phyloP scores from a whole-genome alignment of 805 yeast genomes.

The Scheffersomyces stipitis region DNA sequence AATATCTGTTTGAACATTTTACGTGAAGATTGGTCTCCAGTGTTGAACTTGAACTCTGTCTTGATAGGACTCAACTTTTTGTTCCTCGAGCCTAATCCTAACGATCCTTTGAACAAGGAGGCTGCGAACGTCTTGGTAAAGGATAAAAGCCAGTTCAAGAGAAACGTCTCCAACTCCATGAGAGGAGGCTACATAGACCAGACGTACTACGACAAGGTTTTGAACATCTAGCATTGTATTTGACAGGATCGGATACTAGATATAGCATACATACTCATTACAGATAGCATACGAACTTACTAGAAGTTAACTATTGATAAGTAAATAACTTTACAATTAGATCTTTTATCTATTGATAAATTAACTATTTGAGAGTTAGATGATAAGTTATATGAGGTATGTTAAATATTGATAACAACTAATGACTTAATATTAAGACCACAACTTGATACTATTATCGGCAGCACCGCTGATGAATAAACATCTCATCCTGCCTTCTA shows the following conservation, averaged over 20 bases:
- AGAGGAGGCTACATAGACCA: conserved; percentile 64
- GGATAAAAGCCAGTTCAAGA: conserved; percentile 44
- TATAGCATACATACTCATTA: too few species aligned
- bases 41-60: conserved; percentile 74
- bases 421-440: too few species aligned
- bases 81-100: conserved; percentile 86
- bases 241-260: too few species aligned
- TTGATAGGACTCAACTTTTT: conserved; percentile 82
- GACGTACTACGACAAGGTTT: conserved; percentile 66
- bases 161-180: conserved; percentile 65
- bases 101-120: conserved; percentile 89
- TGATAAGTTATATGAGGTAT: too few species aligned
- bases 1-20: conserved; percentile 89
- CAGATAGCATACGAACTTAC: too few species aligned
- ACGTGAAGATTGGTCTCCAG: conserved; percentile 97
- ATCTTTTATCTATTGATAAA: too few species aligned
- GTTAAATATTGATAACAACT: too few species aligned
- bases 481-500: conserved; percentile 56
- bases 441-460: conserved; percentile 54
- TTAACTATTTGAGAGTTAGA: too few species aligned
- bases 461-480: conserved; percentile 64
- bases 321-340: too few species aligned
- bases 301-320: too few species aligned
- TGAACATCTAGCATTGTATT: too few species aligned
- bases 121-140: conserved; percentile 63